Conservation (phyloP, 2,329 filamentous ascomycete species). For the Arthrobotrys pseudoclavata region DNA sequence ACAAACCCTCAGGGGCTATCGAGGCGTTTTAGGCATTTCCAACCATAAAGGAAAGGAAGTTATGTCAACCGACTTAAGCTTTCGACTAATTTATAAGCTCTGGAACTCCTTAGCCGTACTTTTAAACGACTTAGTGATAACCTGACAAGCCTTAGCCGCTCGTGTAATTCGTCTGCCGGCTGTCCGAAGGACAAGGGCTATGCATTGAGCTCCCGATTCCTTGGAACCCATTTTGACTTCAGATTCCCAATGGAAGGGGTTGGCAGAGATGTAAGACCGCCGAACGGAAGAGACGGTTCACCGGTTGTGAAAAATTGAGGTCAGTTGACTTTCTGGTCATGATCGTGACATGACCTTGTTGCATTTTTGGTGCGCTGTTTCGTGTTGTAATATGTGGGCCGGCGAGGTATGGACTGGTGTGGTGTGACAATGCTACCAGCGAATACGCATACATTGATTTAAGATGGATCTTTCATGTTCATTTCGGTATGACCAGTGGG, state of each 20-base stretch:
- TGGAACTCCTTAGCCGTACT: neutral
- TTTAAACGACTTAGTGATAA: constrained; percentile 5
- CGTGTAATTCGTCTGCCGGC: constrained; percentile 32
- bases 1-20: neutral
- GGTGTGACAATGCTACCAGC: constrained; percentile 51
- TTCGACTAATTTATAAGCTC: neutral
- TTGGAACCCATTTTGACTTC: constrained; percentile 30
- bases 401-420: constrained; percentile 11
- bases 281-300: constrained; percentile 8
- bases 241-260: constrained; percentile 40
- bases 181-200: neutral
- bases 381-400: constrained; percentile 39
- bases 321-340: constrained; percentile 36
- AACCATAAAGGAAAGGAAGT: constrained; percentile 47
- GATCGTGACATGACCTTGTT: constrained; percentile 46
- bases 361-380: constrained; percentile 42
- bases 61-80: constrained; percentile 26
- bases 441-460: constrained; percentile 4
- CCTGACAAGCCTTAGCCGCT: constrained; percentile 23
- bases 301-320: constrained; percentile 8
- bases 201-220: constrained; percentile 33
- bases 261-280: constrained; percentile 30
- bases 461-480: neutral
- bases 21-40: constrained; percentile 7
- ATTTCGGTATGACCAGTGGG: neutral